Evolutionary conservation across 768 basidiomycete genomes (phyloP).

Genomic region (Boletus vermiculosoides): DNA sequence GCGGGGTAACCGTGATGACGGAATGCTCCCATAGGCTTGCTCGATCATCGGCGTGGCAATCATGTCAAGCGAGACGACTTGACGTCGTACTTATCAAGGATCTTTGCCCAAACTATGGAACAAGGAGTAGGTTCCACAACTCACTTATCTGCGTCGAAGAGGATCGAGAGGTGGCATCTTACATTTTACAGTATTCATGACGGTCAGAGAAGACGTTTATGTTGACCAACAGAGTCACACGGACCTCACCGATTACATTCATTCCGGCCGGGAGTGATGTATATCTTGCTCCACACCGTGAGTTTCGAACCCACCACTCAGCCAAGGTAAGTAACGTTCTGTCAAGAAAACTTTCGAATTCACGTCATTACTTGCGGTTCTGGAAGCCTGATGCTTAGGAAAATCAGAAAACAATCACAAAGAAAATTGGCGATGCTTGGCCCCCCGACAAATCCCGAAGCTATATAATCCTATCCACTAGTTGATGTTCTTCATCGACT

Average conservation of each 20-base stretch:
- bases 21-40: neutral
- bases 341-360: constrained; percentile 1
- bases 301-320: neutral
- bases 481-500: constrained; percentile 13
- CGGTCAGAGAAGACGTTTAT: neutral
- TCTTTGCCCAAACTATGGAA: neutral
- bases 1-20: too few species aligned
- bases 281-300: constrained; percentile 16
- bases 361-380: constrained; percentile 8
- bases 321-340: constrained; percentile 10
- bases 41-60: neutral
- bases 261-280: neutral
- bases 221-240: neutral
- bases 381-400: neutral
- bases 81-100: neutral
- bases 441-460: neutral
- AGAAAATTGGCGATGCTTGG: neutral
- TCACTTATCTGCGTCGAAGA: neutral
- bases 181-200: neutral
- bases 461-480: constrained; percentile 19
- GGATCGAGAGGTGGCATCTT: neutral
- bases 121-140: neutral
- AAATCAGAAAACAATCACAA: neutral
- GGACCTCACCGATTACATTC: neutral
- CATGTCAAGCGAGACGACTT: neutral